phyloP scores from a whole-genome alignment of 2,329 filamentous ascomycete species.

The Thelonectria blattea region DNA sequence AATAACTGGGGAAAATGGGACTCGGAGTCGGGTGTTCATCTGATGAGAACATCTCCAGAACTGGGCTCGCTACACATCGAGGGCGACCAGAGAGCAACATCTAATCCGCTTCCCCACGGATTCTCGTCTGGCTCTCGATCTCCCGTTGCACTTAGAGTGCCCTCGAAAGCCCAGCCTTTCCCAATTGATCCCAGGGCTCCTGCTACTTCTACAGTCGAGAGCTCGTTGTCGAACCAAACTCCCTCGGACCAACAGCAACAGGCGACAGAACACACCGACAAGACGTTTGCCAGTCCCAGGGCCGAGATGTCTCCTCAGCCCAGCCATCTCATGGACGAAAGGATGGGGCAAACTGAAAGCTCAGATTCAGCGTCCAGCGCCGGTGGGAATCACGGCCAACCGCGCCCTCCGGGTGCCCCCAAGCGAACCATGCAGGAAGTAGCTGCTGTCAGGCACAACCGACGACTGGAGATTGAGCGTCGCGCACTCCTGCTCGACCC shows the following conservation, averaged over 20 bases:
- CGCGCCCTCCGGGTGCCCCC: constrained; percentile 34
- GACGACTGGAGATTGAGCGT: constrained; percentile 74
- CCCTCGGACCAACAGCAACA: not conserved
- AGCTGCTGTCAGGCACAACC: constrained; percentile 66
- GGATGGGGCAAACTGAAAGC: constrained; percentile 7
- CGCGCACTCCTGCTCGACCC: constrained; percentile 71
- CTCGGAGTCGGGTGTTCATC: constrained; percentile 48
- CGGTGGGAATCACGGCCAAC: constrained; percentile 12
- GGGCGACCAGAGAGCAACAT: not conserved
- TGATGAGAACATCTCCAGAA: constrained; percentile 42
- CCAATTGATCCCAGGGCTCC: not conserved
- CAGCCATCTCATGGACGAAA: not conserved
- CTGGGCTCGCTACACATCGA: constrained; percentile 7
- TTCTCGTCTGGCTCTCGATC: not conserved
- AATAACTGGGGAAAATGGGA: constrained; percentile 80
- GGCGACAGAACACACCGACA: not conserved
- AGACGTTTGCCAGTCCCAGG: not conserved
- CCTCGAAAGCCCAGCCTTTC: not conserved
- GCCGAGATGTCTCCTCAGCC: not conserved
- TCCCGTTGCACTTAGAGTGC: not conserved
- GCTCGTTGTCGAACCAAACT: not conserved
- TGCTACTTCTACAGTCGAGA: not conserved
- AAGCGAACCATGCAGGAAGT: constrained; percentile 68
- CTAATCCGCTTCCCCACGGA: not conserved
- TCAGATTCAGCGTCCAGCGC: constrained; percentile 4